These are phyloP conservation scores for Spathaspora passalidarum DNA, from an alignment of 805 yeast genomes.

Conservation along the genomic window DNA sequence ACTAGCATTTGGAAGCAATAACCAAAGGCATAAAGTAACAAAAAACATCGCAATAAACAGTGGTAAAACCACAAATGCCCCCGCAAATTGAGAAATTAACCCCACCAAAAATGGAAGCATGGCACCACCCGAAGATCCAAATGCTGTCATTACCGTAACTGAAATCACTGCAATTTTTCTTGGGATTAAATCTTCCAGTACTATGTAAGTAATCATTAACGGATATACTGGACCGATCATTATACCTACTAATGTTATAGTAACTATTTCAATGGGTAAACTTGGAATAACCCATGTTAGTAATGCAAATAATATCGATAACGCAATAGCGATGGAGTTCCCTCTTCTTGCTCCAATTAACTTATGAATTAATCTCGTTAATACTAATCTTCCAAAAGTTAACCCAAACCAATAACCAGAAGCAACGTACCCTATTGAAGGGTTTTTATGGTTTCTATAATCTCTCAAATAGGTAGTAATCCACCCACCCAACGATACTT, in stretches of 20 bases:
- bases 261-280: constrained; percentile 44
- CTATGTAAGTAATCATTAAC: constrained; percentile 43
- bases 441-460: constrained; percentile 45
- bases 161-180: constrained; percentile 50
- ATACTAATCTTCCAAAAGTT: constrained; percentile 56
- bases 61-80: constrained; percentile 51
- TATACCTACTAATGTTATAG: constrained; percentile 51
- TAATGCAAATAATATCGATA: constrained; percentile 34
- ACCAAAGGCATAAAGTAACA: constrained; percentile 38
- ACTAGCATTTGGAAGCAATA: constrained; percentile 32
- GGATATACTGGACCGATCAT: constrained; percentile 67
- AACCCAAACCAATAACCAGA: constrained; percentile 74
- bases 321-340: constrained; percentile 29
- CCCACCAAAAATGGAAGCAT: constrained; percentile 55
- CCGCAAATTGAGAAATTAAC: constrained; percentile 41
- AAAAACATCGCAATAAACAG: constrained; percentile 37
- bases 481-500: constrained; percentile 72
- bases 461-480: constrained; percentile 58
- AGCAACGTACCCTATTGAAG: constrained; percentile 53
- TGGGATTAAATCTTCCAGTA: constrained; percentile 45
- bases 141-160: constrained; percentile 50
- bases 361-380: constrained; percentile 41
- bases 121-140: constrained; percentile 58
- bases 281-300: constrained; percentile 49
- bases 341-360: constrained; percentile 44